Percentiles rank a stretch among this genome's conserved stretches.
Conservation (phyloP, 768 basidiomycete species). For the Rhodotorula paludigena region DNA sequence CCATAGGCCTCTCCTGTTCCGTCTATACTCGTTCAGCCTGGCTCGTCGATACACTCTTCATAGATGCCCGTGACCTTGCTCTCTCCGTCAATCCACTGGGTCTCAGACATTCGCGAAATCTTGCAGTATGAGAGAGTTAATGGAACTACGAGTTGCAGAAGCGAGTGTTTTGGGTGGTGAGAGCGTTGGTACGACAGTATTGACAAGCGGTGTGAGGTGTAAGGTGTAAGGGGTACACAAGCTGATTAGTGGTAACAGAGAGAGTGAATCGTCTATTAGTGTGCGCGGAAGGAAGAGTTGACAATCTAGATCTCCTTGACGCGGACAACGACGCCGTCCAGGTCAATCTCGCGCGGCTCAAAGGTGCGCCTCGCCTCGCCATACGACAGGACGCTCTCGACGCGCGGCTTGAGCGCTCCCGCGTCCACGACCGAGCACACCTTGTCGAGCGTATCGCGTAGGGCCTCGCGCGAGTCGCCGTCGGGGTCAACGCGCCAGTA, state of each 20-base stretch:
- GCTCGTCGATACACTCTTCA: too few relatives aligned
- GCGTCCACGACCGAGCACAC: constrained; percentile 37
- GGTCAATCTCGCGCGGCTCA: not conserved
- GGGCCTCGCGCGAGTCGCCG: constrained; percentile 34
- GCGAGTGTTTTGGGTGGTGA: too few relatives aligned
- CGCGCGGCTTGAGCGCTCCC: constrained; percentile 17
- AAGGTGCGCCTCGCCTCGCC: constrained; percentile 34
- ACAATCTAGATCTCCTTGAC: constrained; percentile 17
- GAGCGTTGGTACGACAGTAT: too few relatives aligned
- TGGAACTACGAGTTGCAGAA: too few relatives aligned
- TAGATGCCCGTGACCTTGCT: too few relatives aligned
- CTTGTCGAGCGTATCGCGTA: constrained; percentile 41
- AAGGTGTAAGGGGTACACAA: too few relatives aligned
- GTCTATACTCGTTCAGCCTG: too few relatives aligned
- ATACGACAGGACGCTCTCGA: constrained; percentile 29
- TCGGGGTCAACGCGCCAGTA: constrained; percentile 35
- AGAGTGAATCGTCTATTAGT: not conserved
- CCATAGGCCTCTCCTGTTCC: too few relatives aligned
- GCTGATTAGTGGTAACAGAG: not conserved
- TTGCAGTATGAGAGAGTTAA: too few relatives aligned
- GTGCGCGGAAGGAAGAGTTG: not conserved
- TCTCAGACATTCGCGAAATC: too few relatives aligned
- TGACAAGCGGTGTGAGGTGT: too few relatives aligned
- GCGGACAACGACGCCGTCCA: constrained; percentile 9
- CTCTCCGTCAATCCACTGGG: too few relatives aligned